Evolutionary conservation across 306 rosid genomes (phyloP), one percentile per base, ranked within the genome.

Genomic region (Rosa lucieae): DNA sequence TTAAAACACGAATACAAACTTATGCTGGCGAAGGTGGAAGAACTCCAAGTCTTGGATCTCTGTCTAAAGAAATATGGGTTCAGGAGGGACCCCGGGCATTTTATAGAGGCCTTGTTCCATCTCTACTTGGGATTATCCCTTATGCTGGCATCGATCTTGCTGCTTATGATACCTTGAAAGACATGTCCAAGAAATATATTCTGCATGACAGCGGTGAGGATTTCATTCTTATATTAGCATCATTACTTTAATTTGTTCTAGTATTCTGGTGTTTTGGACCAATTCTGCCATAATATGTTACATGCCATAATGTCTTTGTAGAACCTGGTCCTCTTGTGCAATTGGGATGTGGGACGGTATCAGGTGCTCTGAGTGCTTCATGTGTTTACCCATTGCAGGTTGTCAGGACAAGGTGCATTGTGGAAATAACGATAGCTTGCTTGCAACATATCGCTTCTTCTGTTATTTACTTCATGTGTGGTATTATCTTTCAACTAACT

Each of bases 81-180:
- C 91, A 87, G 5, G 98, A 91, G 81, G 98, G 98, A 83, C 93
- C 95, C 73, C 86, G 88, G 40, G 97, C 94, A 80, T 91, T 91
- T 84, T 91, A 93, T 78, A 90, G 91, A 82, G 97, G 93, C 48
- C 71, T 93, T 80, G 68, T 91, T 81, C 98, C 98, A 76, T 93
- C 95, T 70, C 84, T 93, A 78, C 88, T 93, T 71, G 98, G 98
- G 63, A 93, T 93, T 78, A 75, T 93, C 83, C 98, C 95, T 17
- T 93, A 91, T 85, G 97, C 98, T 78, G 98, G 98, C 59, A 93
- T 93, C 67, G 98, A 93, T 84, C 93, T 93, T 76, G 88, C 97
- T 81, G 93, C 92, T 2, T 93, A 91, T 77, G 98, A 93, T 80
- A 84, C 93, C 74, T 85, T 93, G 81, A 91, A 91, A 87, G 97